phyloP scores from a whole-genome alignment of 768 basidiomycete genomes.

The Plicaturopsis crispa region DNA sequence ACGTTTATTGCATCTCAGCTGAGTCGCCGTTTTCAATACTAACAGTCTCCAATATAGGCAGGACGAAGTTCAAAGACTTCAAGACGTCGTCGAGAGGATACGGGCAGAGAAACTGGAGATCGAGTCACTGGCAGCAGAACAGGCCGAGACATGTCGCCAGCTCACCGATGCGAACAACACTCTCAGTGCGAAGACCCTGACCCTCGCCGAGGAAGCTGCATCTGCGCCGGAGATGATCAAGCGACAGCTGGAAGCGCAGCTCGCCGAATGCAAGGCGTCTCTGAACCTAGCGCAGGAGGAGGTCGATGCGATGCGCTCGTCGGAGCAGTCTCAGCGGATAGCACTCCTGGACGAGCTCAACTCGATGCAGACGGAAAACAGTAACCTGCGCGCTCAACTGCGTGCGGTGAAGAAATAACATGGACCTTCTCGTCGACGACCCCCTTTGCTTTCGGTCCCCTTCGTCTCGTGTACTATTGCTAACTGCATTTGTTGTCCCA shows the following conservation, averaged over 20 bases:
- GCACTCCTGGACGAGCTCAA: slow-evolving; percentile 87
- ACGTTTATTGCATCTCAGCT: slow-evolving; percentile 16
- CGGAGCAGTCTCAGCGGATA: slow-evolving; percentile 77
- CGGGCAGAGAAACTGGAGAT: slow-evolving; percentile 57
- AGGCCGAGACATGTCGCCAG: slow-evolving; percentile 65
- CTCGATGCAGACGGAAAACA: slow-evolving; percentile 74
- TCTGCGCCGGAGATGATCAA: slow-evolving; percentile 48
- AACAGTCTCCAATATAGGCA: slow-evolving; percentile 43
- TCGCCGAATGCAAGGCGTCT: slow-evolving; percentile 51
- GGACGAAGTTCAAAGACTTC: slow-evolving; percentile 57
- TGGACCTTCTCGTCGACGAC: too few species aligned
- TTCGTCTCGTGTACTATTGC: too few species aligned
- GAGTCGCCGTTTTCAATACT: slow-evolving; percentile 7
- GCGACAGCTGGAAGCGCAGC: slow-evolving; percentile 56
- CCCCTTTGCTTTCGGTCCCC: too few species aligned
- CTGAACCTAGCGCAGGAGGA: slow-evolving; percentile 63
- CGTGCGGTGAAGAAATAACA: slow-evolving; percentile 51
- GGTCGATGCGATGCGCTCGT: slow-evolving; percentile 54
- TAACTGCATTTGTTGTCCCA: too few species aligned
- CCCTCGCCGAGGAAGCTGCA: slow-evolving; percentile 64
- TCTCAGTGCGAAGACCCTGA: slow-evolving; percentile 64
- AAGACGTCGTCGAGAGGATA: slow-evolving; percentile 52
- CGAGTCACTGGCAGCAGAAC: slow-evolving; percentile 62
- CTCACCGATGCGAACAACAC: slow-evolving; percentile 74
- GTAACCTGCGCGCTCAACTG: slow-evolving; percentile 60